A percentile compares a stretch with the other conserved stretches of the same genome.
phyloP scores from a whole-genome alignment of 1,139 yeast species.

The Taphrina communis region DNA sequence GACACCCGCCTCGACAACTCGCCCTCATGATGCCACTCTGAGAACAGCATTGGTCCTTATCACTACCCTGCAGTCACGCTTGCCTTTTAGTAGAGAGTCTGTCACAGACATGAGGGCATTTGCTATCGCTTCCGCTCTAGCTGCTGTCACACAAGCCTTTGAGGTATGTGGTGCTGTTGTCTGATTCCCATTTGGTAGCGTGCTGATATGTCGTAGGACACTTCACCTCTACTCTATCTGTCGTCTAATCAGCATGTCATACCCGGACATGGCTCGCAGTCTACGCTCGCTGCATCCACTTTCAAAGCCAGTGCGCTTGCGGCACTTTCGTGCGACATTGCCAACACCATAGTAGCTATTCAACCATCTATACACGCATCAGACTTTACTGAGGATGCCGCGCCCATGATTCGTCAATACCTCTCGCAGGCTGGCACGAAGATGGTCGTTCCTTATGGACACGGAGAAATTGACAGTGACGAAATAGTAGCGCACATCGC shows the following conservation, averaged over 20 bases:
- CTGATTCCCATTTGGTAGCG: no score
- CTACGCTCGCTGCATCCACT: slow-evolving; percentile 26
- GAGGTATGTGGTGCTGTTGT: slow-evolving; percentile 6
- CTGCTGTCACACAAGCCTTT: background rate
- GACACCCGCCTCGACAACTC: slow-evolving; percentile 2
- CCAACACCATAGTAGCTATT: slow-evolving; percentile 31
- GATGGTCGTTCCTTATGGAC: slow-evolving; percentile 40
- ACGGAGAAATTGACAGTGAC: slow-evolving; percentile 28
- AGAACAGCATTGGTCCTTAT: background rate
- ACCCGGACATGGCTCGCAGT: slow-evolving; percentile 17
- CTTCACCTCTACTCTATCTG: slow-evolving; percentile 28
- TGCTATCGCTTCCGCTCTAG: slow-evolving; percentile 5
- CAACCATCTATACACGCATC: slow-evolving; percentile 38
- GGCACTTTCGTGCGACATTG: slow-evolving; percentile 26
- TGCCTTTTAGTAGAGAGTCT: background rate
- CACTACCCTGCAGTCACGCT: no score
- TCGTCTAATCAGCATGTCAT: slow-evolving; percentile 24
- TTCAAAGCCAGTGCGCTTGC: slow-evolving; percentile 32
- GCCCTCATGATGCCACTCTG: background rate
- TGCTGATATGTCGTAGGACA: slow-evolving; percentile 15
- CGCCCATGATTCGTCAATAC: slow-evolving; percentile 29
- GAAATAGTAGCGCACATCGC: slow-evolving; percentile 25
- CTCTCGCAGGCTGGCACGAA: slow-evolving; percentile 35
- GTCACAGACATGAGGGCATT: slow-evolving; percentile 11
- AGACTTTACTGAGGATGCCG: slow-evolving; percentile 27